A percentile compares a stretch with the other conserved stretches of the same genome.
phyloP scores from a whole-genome alignment of 2,329 filamentous ascomycete species.

The Cucurbitaria berberidis region DNA sequence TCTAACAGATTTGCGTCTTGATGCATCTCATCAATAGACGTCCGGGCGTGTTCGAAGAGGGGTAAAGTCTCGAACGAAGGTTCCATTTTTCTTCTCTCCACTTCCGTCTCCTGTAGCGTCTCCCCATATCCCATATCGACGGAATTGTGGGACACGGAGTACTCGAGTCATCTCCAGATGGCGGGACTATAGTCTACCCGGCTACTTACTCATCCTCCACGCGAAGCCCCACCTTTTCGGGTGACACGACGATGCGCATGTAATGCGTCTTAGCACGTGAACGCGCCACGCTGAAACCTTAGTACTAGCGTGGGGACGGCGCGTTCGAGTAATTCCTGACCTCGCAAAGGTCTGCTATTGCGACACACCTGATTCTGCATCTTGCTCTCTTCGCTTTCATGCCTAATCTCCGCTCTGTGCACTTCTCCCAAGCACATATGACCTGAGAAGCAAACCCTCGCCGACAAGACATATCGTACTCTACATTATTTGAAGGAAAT shows the following conservation, averaged over 20 bases:
- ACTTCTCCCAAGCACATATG: too few relatives aligned
- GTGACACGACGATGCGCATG: slow-evolving; percentile 1
- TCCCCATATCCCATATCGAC: background rate
- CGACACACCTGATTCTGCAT: too few relatives aligned
- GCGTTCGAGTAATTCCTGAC: too few relatives aligned
- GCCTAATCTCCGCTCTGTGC: too few relatives aligned
- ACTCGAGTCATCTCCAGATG: background rate
- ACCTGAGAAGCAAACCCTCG: too few relatives aligned
- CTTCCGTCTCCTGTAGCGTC: slow-evolving; percentile 3
- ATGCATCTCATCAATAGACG: slow-evolving; percentile 4
- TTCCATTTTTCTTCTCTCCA: slow-evolving; percentile 2
- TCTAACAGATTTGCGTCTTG: background rate
- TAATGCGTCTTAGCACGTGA: too few relatives aligned
- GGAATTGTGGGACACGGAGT: background rate
- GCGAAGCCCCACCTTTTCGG: background rate
- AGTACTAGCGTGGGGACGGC: too few relatives aligned
- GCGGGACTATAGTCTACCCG: background rate
- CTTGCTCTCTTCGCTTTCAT: too few relatives aligned
- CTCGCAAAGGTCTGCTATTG: too few relatives aligned
- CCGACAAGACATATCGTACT: too few relatives aligned
- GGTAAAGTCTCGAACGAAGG: slow-evolving; percentile 8
- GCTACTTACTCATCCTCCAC: background rate
- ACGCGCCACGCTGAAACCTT: background rate
- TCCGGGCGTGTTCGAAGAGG: background rate
- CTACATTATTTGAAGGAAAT: too few relatives aligned